Conservation (phyloP, 352 stramenopile genomes). For the Paralagenidium karlingii region DNA sequence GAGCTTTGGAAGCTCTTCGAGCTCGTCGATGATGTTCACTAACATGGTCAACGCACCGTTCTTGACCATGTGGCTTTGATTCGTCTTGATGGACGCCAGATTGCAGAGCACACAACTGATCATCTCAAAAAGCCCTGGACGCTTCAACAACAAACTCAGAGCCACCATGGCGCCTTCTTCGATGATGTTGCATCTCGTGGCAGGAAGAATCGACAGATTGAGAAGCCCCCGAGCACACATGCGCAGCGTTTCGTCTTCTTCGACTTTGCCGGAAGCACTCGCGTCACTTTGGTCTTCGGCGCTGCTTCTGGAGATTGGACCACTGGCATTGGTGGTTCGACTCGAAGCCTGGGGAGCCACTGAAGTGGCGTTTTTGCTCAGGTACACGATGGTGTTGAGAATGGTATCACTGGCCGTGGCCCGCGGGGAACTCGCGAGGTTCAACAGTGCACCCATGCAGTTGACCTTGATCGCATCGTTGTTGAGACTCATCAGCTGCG, state of each 20-base stretch:
- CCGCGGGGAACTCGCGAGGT: slow-evolving; percentile 49
- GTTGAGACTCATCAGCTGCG: slow-evolving; percentile 40
- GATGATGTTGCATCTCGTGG: slow-evolving; percentile 52
- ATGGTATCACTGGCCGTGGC: slow-evolving; percentile 62
- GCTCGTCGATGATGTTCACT: slow-evolving; percentile 20
- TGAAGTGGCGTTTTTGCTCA: slow-evolving; percentile 26
- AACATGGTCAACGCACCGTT: slow-evolving; percentile 34
- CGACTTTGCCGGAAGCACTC: too few relatives aligned
- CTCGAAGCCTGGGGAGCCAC: too few relatives aligned
- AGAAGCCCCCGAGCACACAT: slow-evolving; percentile 45
- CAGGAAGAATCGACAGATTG: slow-evolving; percentile 70
- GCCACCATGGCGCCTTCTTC: slow-evolving; percentile 55
- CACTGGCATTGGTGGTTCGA: too few relatives aligned
- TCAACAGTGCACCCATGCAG: slow-evolving; percentile 61
- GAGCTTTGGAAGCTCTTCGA: slow-evolving; percentile 5
- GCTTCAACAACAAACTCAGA: slow-evolving; percentile 17
- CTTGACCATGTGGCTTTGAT: slow-evolving; percentile 48
- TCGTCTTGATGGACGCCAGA: slow-evolving; percentile 39
- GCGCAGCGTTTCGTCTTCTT: too few relatives aligned
- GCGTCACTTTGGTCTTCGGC: too few relatives aligned
- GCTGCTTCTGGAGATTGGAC: not conserved
- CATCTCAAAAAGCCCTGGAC: slow-evolving; percentile 23
- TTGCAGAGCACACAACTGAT: slow-evolving; percentile 47
- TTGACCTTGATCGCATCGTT: slow-evolving; percentile 38
- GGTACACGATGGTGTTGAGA: slow-evolving; percentile 27